Evolutionary conservation across 257 asterid species (phyloP).

Genomic region (Solanum neorickii): DNA sequence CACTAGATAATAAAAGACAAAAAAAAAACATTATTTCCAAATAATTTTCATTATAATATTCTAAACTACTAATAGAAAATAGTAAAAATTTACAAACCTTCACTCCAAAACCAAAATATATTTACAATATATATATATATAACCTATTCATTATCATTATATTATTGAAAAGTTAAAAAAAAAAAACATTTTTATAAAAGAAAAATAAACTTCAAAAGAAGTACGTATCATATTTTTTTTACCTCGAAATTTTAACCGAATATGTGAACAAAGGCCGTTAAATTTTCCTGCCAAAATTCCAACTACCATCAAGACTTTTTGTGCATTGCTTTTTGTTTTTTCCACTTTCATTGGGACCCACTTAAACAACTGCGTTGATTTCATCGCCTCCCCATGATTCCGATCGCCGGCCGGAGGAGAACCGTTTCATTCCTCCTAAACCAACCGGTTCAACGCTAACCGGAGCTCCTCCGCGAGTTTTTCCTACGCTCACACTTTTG

Average conservation of each 20-base stretch:
- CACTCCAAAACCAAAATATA: neutral
- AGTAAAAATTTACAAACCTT: neutral
- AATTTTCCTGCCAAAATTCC: neutral
- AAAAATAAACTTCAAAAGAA: neutral
- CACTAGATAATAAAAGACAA: neutral
- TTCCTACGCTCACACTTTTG: conserved; percentile 3
- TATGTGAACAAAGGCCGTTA: neutral
- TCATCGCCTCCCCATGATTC: conserved; percentile 13
- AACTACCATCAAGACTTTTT: neutral
- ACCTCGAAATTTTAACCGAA: neutral
- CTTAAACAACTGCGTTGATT: conserved; percentile 4
- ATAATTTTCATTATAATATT: neutral
- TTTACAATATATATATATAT: neutral
- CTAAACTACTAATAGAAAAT: neutral
- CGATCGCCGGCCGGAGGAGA: conserved; percentile 28
- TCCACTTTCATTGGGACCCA: neutral
- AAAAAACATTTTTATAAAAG: neutral
- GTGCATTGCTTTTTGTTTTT: neutral
- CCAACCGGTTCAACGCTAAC: conserved; percentile 4
- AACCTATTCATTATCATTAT: neutral
- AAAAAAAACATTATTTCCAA: neutral
- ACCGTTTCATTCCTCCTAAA: conserved; percentile 37
- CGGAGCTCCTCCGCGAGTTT: neutral
- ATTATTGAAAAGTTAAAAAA: neutral
- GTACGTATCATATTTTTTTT: neutral